Evolutionary conservation across 176 grass and related monocot genomes (phyloP).

Genomic region (Carex parvula): DNA sequence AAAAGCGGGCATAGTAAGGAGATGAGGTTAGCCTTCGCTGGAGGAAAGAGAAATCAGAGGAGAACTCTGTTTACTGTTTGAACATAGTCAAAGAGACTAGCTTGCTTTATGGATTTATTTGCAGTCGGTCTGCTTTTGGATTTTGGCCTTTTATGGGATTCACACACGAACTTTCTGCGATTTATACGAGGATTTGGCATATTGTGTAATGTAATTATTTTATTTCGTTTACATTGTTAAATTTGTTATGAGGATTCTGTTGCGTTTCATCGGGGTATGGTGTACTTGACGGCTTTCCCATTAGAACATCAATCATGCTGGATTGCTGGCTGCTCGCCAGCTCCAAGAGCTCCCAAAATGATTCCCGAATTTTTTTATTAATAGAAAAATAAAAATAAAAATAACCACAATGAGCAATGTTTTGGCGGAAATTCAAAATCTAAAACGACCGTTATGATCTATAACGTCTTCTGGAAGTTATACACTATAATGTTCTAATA

Average conservation of each 20-base stretch:
- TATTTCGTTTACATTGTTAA: not conserved
- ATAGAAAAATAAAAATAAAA: too few relatives aligned
- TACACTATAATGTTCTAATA: too few relatives aligned
- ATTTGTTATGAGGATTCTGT: not conserved
- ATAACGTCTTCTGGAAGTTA: too few relatives aligned
- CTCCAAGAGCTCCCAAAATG: too few relatives aligned
- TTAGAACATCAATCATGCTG: not conserved
- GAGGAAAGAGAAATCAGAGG: not conserved
- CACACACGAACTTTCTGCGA: not conserved
- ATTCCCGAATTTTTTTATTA: too few relatives aligned
- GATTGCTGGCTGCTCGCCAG: not conserved
- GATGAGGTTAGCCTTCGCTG: not conserved
- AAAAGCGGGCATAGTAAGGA: not conserved
- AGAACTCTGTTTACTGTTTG: slow-evolving; percentile 20
- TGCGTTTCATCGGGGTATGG: not conserved
- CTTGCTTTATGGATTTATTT: not conserved
- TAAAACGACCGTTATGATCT: too few relatives aligned
- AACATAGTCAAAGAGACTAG: not conserved
- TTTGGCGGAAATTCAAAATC: too few relatives aligned
- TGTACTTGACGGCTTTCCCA: not conserved
- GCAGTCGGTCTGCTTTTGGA: not conserved
- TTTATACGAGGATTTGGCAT: not conserved
- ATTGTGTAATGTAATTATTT: not conserved
- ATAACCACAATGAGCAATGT: too few relatives aligned
- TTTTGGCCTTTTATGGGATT: not conserved